These are phyloP conservation scores for Candida glaebosa DNA, from an alignment of 805 yeast species.

Conservation along the genomic window DNA sequence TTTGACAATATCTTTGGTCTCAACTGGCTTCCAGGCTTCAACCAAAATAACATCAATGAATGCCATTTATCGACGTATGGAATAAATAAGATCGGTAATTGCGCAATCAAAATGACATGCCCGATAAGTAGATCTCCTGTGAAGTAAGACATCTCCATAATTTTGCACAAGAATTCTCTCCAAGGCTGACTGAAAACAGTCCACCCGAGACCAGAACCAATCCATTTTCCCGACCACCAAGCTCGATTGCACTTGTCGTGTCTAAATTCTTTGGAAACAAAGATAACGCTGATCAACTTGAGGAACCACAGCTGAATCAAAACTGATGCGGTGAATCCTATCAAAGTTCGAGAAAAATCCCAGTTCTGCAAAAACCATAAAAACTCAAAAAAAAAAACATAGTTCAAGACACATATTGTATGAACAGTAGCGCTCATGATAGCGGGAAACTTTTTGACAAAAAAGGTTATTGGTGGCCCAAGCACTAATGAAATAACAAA, in stretches of 20 bases:
- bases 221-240: constrained; percentile 69
- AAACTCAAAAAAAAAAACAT: constrained; percentile 55
- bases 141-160: constrained; percentile 64
- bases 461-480: constrained; percentile 49
- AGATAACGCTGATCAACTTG: constrained; percentile 44
- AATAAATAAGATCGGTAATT: constrained; percentile 57
- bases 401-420: constrained; percentile 46
- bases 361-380: constrained; percentile 69
- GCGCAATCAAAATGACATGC: constrained; percentile 54
- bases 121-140: constrained; percentile 61
- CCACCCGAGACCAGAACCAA: constrained; percentile 60
- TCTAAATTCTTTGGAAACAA: constrained; percentile 61
- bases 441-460: constrained; percentile 46
- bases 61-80: constrained; percentile 69
- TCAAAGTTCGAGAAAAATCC: constrained; percentile 54
- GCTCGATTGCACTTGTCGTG: constrained; percentile 60
- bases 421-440: constrained; percentile 57
- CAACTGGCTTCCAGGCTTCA: constrained; percentile 52
- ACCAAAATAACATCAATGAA: constrained; percentile 65
- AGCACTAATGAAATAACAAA: constrained; percentile 43
- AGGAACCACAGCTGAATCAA: constrained; percentile 57
- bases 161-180: constrained; percentile 61
- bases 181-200: constrained; percentile 57
- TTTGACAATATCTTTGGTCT: constrained; percentile 44
- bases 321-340: constrained; percentile 58